Base-by-base conservation (phyloP, 176 grass and related monocot genomes). In the Carex scoparia region DNA sequence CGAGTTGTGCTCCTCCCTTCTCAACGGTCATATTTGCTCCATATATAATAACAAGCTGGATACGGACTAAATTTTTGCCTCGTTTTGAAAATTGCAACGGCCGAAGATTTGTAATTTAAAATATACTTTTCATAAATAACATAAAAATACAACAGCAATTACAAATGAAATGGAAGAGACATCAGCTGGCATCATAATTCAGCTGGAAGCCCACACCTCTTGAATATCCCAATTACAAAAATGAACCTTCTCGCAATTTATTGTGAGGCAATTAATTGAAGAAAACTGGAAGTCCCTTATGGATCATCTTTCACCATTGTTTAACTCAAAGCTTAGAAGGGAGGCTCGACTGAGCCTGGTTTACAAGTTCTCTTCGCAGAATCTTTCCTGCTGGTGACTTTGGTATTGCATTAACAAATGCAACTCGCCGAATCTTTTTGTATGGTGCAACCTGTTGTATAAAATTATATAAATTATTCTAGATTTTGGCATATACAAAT, bases 391-490 rank as follows among this genome's bases (percentile, higher is more conserved):
- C 87, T 8, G 92, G 71, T 14, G 90, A 90, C 66, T 89, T 97
- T 1, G 90, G 87, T 84, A 94, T 94, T 5, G 68, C 66, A 12
- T 40, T 55, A 2, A 90, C 76, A 16, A 97, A 97, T 13, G 87
- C 84, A 65, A 94, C 88, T 64, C 87, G 80, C 5, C 94, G 90
- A 19, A 97, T 88, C 83, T 97, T 94, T 81, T 97, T 97, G 80
- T 97, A 92, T 0, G 90, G 90, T 18, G 92, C 92, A 15, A 97
- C 94, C 92, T 94, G 82, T 61, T 86, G 49, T 37, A 76, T 7
- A 12, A 58, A 73, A 19, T 23, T 69, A 55, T 49, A 84, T 72
- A 84, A 7, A 78, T 44, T 18, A 15, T 13, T 59, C 28, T 19
- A 37, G 57, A 69, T 60, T 66, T 11, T 9, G 31, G 57, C 28